phyloP scores from a whole-genome alignment of 129 eudicot genomes.

The Lactuca sativa region DNA sequence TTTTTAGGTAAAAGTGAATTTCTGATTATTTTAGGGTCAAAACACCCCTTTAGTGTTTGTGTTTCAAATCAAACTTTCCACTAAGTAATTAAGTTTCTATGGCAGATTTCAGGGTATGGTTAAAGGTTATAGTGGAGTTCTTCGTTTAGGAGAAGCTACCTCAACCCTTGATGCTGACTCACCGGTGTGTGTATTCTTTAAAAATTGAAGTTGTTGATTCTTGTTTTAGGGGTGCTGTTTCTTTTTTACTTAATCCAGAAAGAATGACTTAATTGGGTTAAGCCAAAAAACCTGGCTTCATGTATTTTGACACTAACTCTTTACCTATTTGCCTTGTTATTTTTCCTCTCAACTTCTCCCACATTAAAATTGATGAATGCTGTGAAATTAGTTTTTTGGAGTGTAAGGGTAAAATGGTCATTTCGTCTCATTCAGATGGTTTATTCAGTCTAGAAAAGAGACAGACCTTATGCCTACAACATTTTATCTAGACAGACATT shows the following conservation, averaged over 20 bases:
- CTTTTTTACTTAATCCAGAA: neutral
- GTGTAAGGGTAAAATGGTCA: too few relatives aligned
- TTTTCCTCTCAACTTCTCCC: neutral
- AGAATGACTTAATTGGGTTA: neutral
- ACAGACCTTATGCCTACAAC: too few relatives aligned
- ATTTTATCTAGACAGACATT: too few relatives aligned
- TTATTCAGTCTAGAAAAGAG: too few relatives aligned
- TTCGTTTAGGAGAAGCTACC: constrained; percentile 96
- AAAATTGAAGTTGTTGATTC: neutral
- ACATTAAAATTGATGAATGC: too few relatives aligned
- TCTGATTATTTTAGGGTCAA: too few relatives aligned
- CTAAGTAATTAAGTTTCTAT: neutral
- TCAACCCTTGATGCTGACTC: constrained; percentile 99
- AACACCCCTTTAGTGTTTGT: too few relatives aligned
- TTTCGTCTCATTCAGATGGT: too few relatives aligned
- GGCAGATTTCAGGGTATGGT: constrained; percentile 96
- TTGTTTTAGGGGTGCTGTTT: too few relatives aligned
- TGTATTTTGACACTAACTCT: too few relatives aligned
- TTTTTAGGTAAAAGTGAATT: too few relatives aligned
- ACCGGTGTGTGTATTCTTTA: constrained; percentile 52
- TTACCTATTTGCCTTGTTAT: neutral
- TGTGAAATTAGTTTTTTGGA: too few relatives aligned
- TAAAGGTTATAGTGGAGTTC: constrained; percentile 92
- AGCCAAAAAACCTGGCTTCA: neutral
- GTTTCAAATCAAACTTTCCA: neutral